Evolutionary conservation across 2,329 filamentous ascomycete genomes (phyloP), one percentile per base, ranked within the genome.

Genomic region (Diaporthe citrichinensis): DNA sequence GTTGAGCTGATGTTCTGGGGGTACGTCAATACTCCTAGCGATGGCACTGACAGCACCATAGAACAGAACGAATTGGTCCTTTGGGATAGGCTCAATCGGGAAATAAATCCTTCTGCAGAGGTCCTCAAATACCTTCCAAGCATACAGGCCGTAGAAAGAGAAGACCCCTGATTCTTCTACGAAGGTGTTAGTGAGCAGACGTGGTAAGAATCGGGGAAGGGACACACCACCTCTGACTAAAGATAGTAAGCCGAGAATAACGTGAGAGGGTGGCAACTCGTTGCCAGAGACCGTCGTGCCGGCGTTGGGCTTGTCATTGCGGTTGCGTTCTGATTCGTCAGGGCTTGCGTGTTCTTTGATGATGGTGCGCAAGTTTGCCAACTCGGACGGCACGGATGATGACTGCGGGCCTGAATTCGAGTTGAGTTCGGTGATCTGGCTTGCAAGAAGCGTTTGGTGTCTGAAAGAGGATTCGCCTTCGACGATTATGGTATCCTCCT

Each of bases 331-430:
- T 17, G 31, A 12, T 23, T 15, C 10, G 3, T 23, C 20, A n/a
- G 61, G 61, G 44, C 61, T 51, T 67, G 61, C 41, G 20, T 67
- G 44, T 46, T 67, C 44, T 17, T 25, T 46, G 23, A 49, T 17
- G 23, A 67, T 67, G 44, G 41, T 67, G 28, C 61, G 61, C 44
- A 67, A 36, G 12, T 31, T 67, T 44, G 61, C 61, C 25, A 67
- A 31, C 23, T 67, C 61, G 28, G 25, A 51, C 10, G 44, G 34
- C 25, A 49, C 61, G 31, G 17, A 36, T 25, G 61, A 8, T 65
- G 61, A 14, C n/a, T 67, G 61, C 10, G 28, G 12, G 28, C n/a
- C 61, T 25, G 20, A 10, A 49, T 23, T 14, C 25, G 61, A 10
- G 6, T 49, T 51, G 2, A 67, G 44, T 25, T 67, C 61, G 4